Evolutionary conservation across 805 yeast species (phyloP).

Genomic region (Candida vartiovaarae): DNA sequence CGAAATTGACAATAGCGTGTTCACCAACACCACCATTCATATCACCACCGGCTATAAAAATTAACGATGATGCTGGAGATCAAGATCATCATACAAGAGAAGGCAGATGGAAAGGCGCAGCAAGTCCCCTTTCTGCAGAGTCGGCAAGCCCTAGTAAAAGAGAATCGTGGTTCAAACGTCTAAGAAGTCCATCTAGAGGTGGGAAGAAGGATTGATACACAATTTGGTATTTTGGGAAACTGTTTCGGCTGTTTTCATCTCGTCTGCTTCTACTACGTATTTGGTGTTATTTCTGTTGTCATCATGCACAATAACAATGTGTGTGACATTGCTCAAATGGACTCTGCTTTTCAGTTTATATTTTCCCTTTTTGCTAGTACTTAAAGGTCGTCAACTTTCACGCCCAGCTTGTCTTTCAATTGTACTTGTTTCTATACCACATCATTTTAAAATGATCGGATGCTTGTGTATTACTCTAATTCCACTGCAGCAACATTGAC

Average conservation of each 20-base stretch:
- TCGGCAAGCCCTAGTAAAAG: constrained; percentile 1
- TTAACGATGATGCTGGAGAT: constrained; percentile 13
- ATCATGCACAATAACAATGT: too few relatives aligned
- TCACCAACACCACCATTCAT: constrained; percentile 1
- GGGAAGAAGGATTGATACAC: neutral
- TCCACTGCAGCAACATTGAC: constrained; percentile 1
- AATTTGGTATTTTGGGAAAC: too few relatives aligned
- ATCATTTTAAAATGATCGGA: too few relatives aligned
- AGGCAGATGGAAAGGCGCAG: constrained; percentile 20
- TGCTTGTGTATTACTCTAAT: neutral
- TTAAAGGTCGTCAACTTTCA: too few relatives aligned
- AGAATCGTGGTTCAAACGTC: constrained; percentile 37
- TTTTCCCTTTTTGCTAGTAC: too few relatives aligned
- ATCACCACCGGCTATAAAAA: neutral
- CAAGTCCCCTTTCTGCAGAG: neutral
- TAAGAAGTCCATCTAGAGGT: constrained; percentile 31
- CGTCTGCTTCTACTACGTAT: too few relatives aligned
- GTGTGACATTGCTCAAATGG: too few relatives aligned
- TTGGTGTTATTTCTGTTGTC: too few relatives aligned
- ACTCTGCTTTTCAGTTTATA: too few relatives aligned
- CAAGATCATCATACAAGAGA: constrained; percentile 13
- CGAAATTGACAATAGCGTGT: neutral
- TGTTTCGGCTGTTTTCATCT: too few relatives aligned
- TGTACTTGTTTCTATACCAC: too few relatives aligned
- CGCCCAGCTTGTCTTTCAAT: too few relatives aligned